phyloP scores from a whole-genome alignment of 2,329 filamentous ascomycete genomes.

The Monilinia fructicola region DNA sequence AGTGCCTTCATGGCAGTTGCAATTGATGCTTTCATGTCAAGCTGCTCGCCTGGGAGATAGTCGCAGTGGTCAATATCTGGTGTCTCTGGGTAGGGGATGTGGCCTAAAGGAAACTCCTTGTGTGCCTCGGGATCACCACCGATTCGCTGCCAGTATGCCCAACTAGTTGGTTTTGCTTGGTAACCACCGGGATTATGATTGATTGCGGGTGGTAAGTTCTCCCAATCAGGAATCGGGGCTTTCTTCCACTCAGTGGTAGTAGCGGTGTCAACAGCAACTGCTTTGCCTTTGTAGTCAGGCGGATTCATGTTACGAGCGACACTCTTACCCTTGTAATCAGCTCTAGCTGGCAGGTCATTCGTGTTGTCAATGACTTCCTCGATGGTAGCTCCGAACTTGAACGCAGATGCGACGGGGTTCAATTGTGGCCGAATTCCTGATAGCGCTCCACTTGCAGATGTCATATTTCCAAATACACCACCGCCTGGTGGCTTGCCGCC shows the following conservation, averaged over 20 bases:
- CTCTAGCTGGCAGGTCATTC: neutral
- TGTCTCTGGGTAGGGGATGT: conserved; percentile 19
- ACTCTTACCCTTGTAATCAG: neutral
- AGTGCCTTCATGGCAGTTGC: conserved; percentile 2
- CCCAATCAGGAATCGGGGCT: conserved; percentile 17
- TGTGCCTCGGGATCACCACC: conserved; percentile 23
- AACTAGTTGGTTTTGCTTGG: conserved; percentile 14
- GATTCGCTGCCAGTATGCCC: conserved; percentile 23
- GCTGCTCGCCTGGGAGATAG: conserved; percentile 9
- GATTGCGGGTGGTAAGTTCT: conserved; percentile 6
- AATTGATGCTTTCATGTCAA: conserved; percentile 6
- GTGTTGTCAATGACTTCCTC: conserved; percentile 2
- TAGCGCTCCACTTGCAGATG: neutral
- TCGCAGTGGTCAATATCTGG: conserved; percentile 17
- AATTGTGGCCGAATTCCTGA: conserved; percentile 1
- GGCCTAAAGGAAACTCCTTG: conserved; percentile 19
- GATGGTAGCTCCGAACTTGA: conserved; percentile 10
- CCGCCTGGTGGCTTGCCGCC: conserved; percentile 20
- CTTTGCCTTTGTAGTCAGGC: neutral
- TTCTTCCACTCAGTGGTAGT: conserved; percentile 6
- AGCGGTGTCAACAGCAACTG: neutral
- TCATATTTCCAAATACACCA: neutral
- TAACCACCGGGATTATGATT: conserved; percentile 18
- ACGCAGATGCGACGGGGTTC: neutral
- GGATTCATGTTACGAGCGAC: neutral